Evolutionary conservation across 1,284 basidiomycete genomes (phyloP), one percentile per base, ranked within the genome.

Genomic region (Flammula alnicola): DNA sequence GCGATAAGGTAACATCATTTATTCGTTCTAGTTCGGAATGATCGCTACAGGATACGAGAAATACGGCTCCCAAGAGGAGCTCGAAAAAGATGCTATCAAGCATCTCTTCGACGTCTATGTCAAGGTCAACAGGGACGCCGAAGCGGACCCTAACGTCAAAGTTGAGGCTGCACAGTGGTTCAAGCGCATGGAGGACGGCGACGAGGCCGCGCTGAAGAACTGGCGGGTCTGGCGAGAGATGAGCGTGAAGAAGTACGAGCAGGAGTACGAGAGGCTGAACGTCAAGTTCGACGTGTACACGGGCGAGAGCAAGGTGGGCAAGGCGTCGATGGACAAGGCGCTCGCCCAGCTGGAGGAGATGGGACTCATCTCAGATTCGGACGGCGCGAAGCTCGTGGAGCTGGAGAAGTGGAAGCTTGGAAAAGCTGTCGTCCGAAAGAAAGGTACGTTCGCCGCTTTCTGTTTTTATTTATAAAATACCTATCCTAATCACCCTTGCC

Each of bases 101-200:
- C 96, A 99, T 64, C 79, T 99, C 10, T 96, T 93, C 68, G 83
- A 97, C 31, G 83, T 99, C 45, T 99, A 99, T 68, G 95, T 99
- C 67, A 84, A 91, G 69, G 88, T 98, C 65, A 98, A 93, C 80
- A 82, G 84, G 59, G 94, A 95, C 51, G 91, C 91, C 3, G 82
- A 84, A 22, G 63, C 71, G 2, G 85, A 93, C 58, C 83, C 86
- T 1, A 65, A 76, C 14, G 87, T 96, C 58, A 94, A 96, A 70
- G 80, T 79, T 9, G 83, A 87, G 54, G 96, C 96, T 1, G 91
- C 95, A 3, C 78, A 80, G 51, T 95, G 92, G 79, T 99, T 99
- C 80, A 95, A 90, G 71, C 85, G 86, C 16, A 98, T 99, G 95
- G 96, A 99, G 71, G 91, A 95, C 54, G 92, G 92, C 27, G 93